phyloP scores from a whole-genome alignment of 2,329 filamentous ascomycete species.

The Dothistroma septosporum region DNA sequence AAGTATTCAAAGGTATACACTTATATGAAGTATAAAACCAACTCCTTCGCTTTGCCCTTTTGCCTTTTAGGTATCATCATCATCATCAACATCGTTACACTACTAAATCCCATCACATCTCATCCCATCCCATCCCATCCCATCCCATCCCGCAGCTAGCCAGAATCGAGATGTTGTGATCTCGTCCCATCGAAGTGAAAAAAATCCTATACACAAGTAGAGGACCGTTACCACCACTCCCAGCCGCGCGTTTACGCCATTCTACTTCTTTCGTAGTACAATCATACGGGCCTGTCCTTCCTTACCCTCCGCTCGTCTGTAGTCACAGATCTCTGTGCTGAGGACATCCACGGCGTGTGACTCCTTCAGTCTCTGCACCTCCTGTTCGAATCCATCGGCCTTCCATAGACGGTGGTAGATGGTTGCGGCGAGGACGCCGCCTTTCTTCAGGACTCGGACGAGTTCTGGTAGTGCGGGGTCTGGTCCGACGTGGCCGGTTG shows the following conservation, averaged over 20 bases:
- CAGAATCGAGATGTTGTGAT: conserved; percentile 1
- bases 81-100: neutral
- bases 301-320: conserved; percentile 28
- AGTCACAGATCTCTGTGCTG: conserved; percentile 30
- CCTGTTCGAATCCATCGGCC: conserved; percentile 45
- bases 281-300: conserved; percentile 21
- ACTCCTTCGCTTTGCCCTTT: no score
- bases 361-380: conserved; percentile 39
- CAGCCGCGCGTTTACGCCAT: neutral
- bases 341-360: conserved; percentile 38
- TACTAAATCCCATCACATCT: no score
- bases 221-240: neutral
- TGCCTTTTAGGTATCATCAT: neutral
- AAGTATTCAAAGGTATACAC: no score
- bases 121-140: no score
- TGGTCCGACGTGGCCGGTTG: conserved; percentile 53
- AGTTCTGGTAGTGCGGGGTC: conserved; percentile 45
- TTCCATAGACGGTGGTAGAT: conserved; percentile 51
- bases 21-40: no score
- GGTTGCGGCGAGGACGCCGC: conserved; percentile 50
- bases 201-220: neutral
- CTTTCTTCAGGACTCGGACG: conserved; percentile 39
- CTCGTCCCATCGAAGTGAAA: neutral
- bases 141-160: neutral
- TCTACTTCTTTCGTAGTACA: conserved; percentile 26